Conservation (phyloP, 2,329 filamentous ascomycete species). For the Verticillium nonalfalfae region DNA sequence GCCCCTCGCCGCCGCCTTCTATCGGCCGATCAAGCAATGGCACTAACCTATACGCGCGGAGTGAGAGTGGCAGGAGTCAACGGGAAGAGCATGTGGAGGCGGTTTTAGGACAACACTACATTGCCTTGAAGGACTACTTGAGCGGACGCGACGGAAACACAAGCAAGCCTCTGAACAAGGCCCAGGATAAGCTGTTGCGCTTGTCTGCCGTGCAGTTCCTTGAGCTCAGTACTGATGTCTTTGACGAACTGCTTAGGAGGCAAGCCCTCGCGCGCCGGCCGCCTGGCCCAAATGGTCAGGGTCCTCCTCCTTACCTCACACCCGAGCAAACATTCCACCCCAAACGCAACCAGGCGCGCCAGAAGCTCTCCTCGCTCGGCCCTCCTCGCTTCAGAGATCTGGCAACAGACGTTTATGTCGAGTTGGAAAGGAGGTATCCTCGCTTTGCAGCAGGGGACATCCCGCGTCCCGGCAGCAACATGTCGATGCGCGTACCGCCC, state of each 20-base stretch:
- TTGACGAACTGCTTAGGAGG: constrained; percentile 84
- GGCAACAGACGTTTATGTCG: constrained; percentile 92
- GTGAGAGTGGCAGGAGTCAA: constrained; percentile 56
- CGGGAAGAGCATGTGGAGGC: constrained; percentile 54
- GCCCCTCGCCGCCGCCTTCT: constrained; percentile 81
- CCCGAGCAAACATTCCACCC: constrained; percentile 91
- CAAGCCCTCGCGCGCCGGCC: constrained; percentile 59
- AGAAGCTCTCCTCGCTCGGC: constrained; percentile 86
- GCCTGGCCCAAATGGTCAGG: constrained; percentile 40
- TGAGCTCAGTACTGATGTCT: constrained; percentile 95
- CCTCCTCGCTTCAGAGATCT: constrained; percentile 83
- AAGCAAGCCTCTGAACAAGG: constrained; percentile 74
- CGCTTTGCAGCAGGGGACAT: constrained; percentile 67
- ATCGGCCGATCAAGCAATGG: constrained; percentile 80
- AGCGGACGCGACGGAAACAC: constrained; percentile 69
- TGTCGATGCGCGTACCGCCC: constrained; percentile 53
- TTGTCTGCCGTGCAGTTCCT: constrained; percentile 91
- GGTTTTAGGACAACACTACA: constrained; percentile 73
- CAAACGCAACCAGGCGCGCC: constrained; percentile 94
- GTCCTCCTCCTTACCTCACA: constrained; percentile 66
- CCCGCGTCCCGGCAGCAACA: constrained; percentile 62
- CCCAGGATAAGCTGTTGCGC: constrained; percentile 87
- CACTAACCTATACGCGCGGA: constrained; percentile 61
- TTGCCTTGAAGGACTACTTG: constrained; percentile 72
- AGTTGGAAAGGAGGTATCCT: constrained; percentile 85